A percentile compares a stretch with the other conserved stretches of the same genome.
Evolutionary conservation across 192 early-diverging fungal genomes (phyloP).

Genomic region (Haplosporangium gracile): DNA sequence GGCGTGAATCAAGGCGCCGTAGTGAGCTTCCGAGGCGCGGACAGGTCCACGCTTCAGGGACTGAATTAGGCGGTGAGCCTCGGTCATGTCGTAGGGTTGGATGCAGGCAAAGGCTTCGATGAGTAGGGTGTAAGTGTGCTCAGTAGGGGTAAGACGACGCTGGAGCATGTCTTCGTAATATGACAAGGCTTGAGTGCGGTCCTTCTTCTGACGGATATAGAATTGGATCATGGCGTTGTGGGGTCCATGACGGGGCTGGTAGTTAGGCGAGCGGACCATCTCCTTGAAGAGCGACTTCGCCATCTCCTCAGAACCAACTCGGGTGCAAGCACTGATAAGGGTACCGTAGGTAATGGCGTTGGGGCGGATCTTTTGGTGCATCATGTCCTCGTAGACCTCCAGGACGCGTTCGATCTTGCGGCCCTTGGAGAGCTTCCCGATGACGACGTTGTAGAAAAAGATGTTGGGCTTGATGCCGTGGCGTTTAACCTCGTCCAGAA

Average conservation of each 20-base stretch:
- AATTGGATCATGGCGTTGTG: conserved; percentile 76
- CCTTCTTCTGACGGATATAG: conserved; percentile 66
- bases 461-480: conserved; percentile 66
- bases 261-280: conserved; percentile 59
- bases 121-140: conserved; percentile 67
- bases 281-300: conserved; percentile 63
- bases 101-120: conserved; percentile 69
- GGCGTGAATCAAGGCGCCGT: conserved; percentile 67
- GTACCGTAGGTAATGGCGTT: conserved; percentile 70
- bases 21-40: conserved; percentile 62
- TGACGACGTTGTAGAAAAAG: conserved; percentile 73
- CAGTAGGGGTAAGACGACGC: conserved; percentile 60
- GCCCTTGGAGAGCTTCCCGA: conserved; percentile 69
- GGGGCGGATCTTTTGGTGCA: conserved; percentile 55
- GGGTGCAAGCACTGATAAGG: conserved; percentile 64
- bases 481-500: conserved; percentile 69
- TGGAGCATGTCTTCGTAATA: conserved; percentile 63
- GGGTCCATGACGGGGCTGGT: conserved; percentile 65
- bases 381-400: conserved; percentile 68
- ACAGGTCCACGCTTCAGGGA: conserved; percentile 61
- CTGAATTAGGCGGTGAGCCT: conserved; percentile 63
- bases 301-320: conserved; percentile 57
- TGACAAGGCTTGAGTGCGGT: conserved; percentile 58
- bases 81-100: conserved; percentile 69
- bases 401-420: conserved; percentile 66